Evolutionary conservation across 345 rosid genomes (phyloP).

Genomic region (Excoecaria cochinchinensis): DNA sequence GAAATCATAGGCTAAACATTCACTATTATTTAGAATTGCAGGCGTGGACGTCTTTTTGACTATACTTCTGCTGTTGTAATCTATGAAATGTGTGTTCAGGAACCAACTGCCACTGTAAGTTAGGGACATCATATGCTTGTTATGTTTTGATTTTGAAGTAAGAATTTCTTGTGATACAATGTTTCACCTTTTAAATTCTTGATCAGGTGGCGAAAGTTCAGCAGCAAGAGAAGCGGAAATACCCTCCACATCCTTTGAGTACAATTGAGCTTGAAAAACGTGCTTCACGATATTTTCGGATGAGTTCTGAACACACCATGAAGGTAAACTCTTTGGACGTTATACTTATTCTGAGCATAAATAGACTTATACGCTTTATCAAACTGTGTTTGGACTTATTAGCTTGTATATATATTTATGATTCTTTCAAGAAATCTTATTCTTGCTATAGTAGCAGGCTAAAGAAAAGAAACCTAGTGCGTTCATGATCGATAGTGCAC

Average conservation of each 20-base stretch:
- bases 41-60: slow-evolving; percentile 97
- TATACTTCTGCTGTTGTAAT: slow-evolving; percentile 67
- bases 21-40: slow-evolving; percentile 35
- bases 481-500: background rate
- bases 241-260: slow-evolving; percentile 92
- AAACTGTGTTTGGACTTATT: background rate
- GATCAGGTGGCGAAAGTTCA: slow-evolving; percentile 76
- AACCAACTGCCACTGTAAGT: slow-evolving; percentile 86
- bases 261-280: slow-evolving; percentile 97
- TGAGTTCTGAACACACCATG: slow-evolving; percentile 97
- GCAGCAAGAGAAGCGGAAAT: slow-evolving; percentile 71
- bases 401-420: background rate
- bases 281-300: slow-evolving; percentile 87
- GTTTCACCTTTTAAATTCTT: slow-evolving; percentile 15
- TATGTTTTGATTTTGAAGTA: slow-evolving; percentile 17
- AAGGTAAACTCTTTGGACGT: slow-evolving; percentile 48
- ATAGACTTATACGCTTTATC: background rate
- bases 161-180: slow-evolving; percentile 12
- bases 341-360: background rate
- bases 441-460: background rate
- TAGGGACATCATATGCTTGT: slow-evolving; percentile 18
- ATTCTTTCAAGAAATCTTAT: background rate
- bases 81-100: slow-evolving; percentile 91
- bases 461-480: too few relatives aligned
- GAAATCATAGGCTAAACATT: slow-evolving; percentile 9